Evolutionary conservation across 306 rosid genomes (phyloP).

Genomic region (Vigna mungo): DNA sequence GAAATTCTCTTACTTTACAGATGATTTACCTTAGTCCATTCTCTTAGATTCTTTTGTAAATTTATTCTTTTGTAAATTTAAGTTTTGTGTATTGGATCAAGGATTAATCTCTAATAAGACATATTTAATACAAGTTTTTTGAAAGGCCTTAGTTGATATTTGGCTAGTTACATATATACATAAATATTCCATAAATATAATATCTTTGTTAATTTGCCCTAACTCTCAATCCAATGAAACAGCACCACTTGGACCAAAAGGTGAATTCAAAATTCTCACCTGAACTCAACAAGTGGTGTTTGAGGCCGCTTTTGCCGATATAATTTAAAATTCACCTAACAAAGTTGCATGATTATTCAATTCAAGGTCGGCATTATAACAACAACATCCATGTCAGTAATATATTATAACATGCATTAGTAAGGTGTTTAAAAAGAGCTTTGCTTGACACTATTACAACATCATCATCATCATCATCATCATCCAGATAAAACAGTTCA

Average conservation of each 20-base stretch:
- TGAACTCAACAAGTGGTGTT: slow-evolving; percentile 25
- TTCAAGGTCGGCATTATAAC: slow-evolving; percentile 43
- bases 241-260: slow-evolving; percentile 6
- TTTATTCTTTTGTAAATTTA: too few species aligned
- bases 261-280: slow-evolving; percentile 25
- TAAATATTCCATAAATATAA: neutral
- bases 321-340: slow-evolving; percentile 15
- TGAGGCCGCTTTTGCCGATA: slow-evolving; percentile 20
- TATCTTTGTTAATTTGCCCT: neutral
- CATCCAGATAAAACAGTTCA: slow-evolving; percentile 30
- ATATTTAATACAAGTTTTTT: too few species aligned
- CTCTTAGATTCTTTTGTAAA: too few species aligned
- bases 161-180: neutral
- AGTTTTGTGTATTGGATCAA: too few species aligned
- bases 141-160: too few species aligned
- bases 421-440: slow-evolving; percentile 34
- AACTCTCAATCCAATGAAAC: neutral
- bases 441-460: neutral
- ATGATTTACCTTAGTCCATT: too few species aligned
- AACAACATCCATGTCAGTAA: slow-evolving; percentile 21
- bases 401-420: slow-evolving; percentile 8
- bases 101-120: too few species aligned
- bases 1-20: too few species aligned
- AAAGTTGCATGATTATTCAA: slow-evolving; percentile 40
- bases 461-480: slow-evolving; percentile 37